A percentile compares a stretch with the other conserved stretches of the same genome.
phyloP scores from a whole-genome alignment of 371 early-diverging fungal species.

The Zancudomyces culisetae region DNA sequence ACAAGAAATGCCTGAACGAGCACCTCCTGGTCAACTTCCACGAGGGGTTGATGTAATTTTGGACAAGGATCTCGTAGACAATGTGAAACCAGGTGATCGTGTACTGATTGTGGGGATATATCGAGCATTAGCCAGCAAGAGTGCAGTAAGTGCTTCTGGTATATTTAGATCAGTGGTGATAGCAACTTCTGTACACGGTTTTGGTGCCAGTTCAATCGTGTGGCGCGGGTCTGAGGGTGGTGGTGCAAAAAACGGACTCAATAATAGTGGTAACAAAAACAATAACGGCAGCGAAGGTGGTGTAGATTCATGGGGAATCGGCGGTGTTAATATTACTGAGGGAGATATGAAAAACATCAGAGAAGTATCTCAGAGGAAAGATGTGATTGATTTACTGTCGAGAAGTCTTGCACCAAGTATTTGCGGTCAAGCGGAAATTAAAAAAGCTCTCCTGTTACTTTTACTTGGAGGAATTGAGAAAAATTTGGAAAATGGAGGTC shows the following conservation, averaged over 20 bases:
- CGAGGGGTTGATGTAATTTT: constrained; percentile 92
- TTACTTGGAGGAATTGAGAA: constrained; percentile 92
- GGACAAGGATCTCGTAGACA: constrained; percentile 94
- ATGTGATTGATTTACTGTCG: constrained; percentile 66
- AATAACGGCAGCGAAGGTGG: too few relatives aligned
- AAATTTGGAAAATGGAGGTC: constrained; percentile 83
- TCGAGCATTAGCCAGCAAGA: constrained; percentile 63
- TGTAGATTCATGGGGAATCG: constrained; percentile 12
- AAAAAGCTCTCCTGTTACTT: constrained; percentile 86
- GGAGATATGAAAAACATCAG: constrained; percentile 70
- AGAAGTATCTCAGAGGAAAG: constrained; percentile 42
- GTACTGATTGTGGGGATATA: constrained; percentile 92
- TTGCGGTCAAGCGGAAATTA: constrained; percentile 91
- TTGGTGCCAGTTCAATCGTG: constrained; percentile 53
- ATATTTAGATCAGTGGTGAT: constrained; percentile 85
- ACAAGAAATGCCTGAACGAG: constrained; percentile 99
- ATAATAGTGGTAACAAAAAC: constrained; percentile 7
- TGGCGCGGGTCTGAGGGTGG: constrained; percentile 7
- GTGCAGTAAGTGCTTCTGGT: constrained; percentile 53
- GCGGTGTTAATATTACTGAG: constrained; percentile 36
- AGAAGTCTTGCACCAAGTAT: constrained; percentile 92
- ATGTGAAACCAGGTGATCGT: constrained; percentile 97
- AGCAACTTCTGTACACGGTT: constrained; percentile 70
- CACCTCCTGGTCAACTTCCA: constrained; percentile 95
- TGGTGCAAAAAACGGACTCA: constrained; percentile 14